Percentiles rank a stretch among this genome's conserved stretches.
These are phyloP conservation scores for Citrus hindsii DNA, from an alignment of 345 rosid species.

Conservation along the genomic window DNA sequence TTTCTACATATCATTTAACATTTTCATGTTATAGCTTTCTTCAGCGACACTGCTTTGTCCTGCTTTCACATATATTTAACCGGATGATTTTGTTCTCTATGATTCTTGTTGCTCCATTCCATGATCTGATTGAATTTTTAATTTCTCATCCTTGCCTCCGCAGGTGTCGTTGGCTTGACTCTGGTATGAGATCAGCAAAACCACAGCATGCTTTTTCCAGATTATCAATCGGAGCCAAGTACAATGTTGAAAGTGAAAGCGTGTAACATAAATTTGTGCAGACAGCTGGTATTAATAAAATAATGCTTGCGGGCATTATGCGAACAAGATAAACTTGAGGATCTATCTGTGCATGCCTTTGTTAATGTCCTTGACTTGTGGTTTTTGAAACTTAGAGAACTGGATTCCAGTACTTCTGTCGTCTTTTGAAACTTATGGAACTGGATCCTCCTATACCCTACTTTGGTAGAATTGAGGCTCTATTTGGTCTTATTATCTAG, in stretches of 20 bases:
- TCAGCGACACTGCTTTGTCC: not conserved
- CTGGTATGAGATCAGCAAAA: conserved; percentile 29
- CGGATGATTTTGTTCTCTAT: not conserved
- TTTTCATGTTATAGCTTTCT: not conserved
- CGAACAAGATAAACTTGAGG: conserved; percentile 9
- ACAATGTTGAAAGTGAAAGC: conserved; percentile 2
- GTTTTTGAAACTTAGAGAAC: not conserved
- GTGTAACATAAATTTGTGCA: conserved; percentile 10
- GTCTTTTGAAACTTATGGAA: not conserved
- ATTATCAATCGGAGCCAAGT: conserved; percentile 13
- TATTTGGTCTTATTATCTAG: too few species aligned
- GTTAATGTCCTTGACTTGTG: not conserved
- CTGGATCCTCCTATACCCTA: not conserved
- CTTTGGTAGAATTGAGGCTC: not conserved
- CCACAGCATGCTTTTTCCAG: conserved; percentile 18
- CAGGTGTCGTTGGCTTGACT: conserved; percentile 84
- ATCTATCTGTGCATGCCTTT: conserved; percentile 3
- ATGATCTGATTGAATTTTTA: not conserved
- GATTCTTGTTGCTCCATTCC: not conserved
- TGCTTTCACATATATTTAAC: not conserved
- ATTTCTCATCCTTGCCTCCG: conserved; percentile 10
- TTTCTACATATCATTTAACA: not conserved
- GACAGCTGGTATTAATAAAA: conserved; percentile 17
- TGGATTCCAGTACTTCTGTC: not conserved
- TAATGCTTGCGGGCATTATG: conserved; percentile 8